A percentile compares a stretch with the other conserved stretches of the same genome.
Conservation (phyloP, 306 rosid genomes). For the Leucaena leucocephala region DNA sequence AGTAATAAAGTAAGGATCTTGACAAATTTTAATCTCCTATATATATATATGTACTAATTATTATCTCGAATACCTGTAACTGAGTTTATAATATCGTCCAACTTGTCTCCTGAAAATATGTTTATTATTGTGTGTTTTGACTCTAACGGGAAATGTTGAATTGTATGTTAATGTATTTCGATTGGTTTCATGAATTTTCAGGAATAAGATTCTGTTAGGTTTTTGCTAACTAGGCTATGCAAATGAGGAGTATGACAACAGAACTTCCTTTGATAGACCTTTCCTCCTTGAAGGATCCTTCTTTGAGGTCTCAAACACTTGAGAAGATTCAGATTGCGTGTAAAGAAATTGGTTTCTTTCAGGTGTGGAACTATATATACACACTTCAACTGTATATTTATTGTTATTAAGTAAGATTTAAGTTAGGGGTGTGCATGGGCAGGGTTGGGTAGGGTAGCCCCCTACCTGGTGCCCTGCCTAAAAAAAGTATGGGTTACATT, state of each 20-base stretch:
- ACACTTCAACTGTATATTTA: no score
- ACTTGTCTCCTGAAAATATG: neutral
- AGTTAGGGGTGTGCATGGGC: no score
- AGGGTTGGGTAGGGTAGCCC: no score
- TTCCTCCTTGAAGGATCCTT: neutral
- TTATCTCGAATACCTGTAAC: no score
- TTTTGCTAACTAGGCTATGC: neutral
- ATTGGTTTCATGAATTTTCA: neutral
- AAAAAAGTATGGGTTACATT: no score
- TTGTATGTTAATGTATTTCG: neutral
- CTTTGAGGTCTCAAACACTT: neutral
- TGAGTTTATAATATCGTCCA: no score
- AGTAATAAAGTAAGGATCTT: neutral
- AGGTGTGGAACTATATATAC: neutral
- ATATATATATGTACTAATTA: no score
- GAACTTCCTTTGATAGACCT: neutral
- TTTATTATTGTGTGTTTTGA: neutral
- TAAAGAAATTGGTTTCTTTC: neutral
- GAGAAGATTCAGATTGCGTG: neutral
- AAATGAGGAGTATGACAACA: neutral
- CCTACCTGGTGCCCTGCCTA: no score
- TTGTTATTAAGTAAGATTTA: neutral
- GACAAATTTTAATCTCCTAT: neutral
- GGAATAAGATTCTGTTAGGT: neutral
- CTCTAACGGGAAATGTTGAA: neutral